phyloP scores from a whole-genome alignment of 352 stramenopile genomes.

The Phytopythium vexans region DNA sequence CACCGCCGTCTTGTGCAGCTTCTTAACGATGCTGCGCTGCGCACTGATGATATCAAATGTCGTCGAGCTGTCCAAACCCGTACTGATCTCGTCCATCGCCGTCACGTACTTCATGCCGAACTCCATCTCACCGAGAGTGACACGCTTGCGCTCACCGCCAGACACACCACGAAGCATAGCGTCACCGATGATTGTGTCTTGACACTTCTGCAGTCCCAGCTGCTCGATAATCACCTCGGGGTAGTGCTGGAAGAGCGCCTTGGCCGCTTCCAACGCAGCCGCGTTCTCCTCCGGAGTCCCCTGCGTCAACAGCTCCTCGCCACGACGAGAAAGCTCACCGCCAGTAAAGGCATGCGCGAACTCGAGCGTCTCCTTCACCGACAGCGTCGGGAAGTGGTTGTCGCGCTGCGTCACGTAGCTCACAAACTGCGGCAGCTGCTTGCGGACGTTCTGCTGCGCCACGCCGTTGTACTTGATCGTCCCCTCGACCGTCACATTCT shows the following conservation, averaged over 20 bases:
- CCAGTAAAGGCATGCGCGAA: slow-evolving; percentile 31
- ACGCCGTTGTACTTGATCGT: slow-evolving; percentile 14
- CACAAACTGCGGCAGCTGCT: slow-evolving; percentile 19
- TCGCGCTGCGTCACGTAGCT: slow-evolving; percentile 48
- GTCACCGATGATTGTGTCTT: no score
- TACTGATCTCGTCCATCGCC: slow-evolving; percentile 90
- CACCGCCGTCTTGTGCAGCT: slow-evolving; percentile 45
- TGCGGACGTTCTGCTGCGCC: no score
- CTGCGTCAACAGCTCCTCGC: slow-evolving; percentile 31
- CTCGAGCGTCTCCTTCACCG: slow-evolving; percentile 46
- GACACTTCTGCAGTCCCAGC: slow-evolving; percentile 22
- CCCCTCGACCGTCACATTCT: slow-evolving; percentile 16
- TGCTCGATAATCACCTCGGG: slow-evolving; percentile 27
- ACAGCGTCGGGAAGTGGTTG: slow-evolving; percentile 39
- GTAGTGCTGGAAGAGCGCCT: slow-evolving; percentile 20
- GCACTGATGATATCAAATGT: no score
- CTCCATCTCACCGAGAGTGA: slow-evolving; percentile 59
- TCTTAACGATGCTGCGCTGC: slow-evolving; percentile 44
- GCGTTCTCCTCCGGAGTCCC: slow-evolving; percentile 32
- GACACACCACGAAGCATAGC: no score
- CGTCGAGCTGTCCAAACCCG: no score
- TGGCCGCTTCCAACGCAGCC: slow-evolving; percentile 13
- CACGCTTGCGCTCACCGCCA: slow-evolving; percentile 82
- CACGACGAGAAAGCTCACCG: slow-evolving; percentile 7
- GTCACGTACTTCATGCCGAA: no score